Conservation (phyloP, 768 basidiomycete species). For the Coprinopsis sp. region DNA sequence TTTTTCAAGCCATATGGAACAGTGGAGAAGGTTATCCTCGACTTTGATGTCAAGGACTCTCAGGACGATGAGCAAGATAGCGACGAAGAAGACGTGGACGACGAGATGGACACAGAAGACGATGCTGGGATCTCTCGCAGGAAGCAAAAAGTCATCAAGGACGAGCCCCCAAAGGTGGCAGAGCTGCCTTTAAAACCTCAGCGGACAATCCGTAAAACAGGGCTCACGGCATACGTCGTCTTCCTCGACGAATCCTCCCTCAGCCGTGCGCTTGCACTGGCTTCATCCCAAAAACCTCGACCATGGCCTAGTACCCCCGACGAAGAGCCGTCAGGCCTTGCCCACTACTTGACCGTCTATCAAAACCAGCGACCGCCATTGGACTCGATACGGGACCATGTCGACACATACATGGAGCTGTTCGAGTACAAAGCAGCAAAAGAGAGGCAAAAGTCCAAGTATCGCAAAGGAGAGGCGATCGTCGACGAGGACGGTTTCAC, state of each 20-base stretch:
- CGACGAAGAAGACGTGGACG: constrained; percentile 9
- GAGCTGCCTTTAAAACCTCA: constrained; percentile 53
- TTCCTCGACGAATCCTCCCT: constrained; percentile 70
- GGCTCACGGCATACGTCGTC: constrained; percentile 65
- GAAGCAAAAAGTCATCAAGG: constrained; percentile 36
- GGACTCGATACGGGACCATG: constrained; percentile 68
- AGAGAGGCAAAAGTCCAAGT: constrained; percentile 57
- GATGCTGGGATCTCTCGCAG: constrained; percentile 24
- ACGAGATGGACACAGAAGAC: constrained; percentile 1
- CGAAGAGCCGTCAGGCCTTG: constrained; percentile 61
- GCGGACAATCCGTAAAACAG: constrained; percentile 58
- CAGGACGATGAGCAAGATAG: constrained; percentile 1
- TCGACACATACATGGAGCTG: constrained; percentile 69
- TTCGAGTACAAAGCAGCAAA: constrained; percentile 72
- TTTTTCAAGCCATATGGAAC: constrained; percentile 62
- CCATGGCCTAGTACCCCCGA: constrained; percentile 60
- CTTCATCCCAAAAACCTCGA: constrained; percentile 49
- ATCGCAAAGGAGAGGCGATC: constrained; percentile 79
- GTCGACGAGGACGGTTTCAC: constrained; percentile 96
- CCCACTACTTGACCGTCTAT: constrained; percentile 66
- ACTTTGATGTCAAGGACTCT: constrained; percentile 9
- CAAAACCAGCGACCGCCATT: constrained; percentile 70
- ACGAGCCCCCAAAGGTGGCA: constrained; percentile 44
- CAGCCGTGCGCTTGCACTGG: constrained; percentile 53
- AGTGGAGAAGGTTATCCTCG: constrained; percentile 9